Evolutionary conservation across 2,329 filamentous ascomycete genomes (phyloP), one percentile per base, ranked within the genome.

Genomic region (Pseudogymnoascus sp.): DNA sequence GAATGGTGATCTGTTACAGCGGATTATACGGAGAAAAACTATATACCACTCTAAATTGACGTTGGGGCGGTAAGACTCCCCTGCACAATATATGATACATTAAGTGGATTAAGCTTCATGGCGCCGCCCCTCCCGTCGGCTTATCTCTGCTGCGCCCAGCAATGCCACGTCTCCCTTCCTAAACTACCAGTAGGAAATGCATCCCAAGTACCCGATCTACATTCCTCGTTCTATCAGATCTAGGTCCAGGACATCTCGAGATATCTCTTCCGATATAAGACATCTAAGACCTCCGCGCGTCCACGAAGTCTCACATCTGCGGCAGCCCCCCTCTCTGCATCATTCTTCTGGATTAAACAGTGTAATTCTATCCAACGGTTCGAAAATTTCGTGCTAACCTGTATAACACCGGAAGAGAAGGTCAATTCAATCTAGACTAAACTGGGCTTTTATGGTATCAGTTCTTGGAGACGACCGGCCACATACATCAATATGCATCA

Each of bases 221-320:
- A 53, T 53, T 31, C 43, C 43, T 53, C 6, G 43, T 53, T 53
- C 43, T 31, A 53, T 53, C 43, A 53, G 23, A 53, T 31, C 43
- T n/a, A 9, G 43, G 16, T 31, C 23, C 43, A 31, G 43, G 11
- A 28, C 9, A 23, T 31, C 14, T n/a, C 14, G 14, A 53, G 43
- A n/a, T 53, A 53, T 28, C 43, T n/a, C 43, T 31, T 21, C 23
- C 43, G 14, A 31, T n/a, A 28, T 53, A 53, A 31, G 43, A 31
- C 23, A 31, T 53, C 43, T 31, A 53, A 16, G 23, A 53, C 43
- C 43, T 25, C 14, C 23, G 23, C 23, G 14, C 43, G 23, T 31
- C 43, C 43, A 31, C 6, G 8, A 53, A 53, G 43, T 31, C 43
- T 53, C 43, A 53, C 14, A 9, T 28, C 43, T 28, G 23, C 14